These are phyloP conservation scores for Vitis hybrid DNA, from an alignment of 177 flowering plant genomes.

Conservation along the genomic window DNA sequence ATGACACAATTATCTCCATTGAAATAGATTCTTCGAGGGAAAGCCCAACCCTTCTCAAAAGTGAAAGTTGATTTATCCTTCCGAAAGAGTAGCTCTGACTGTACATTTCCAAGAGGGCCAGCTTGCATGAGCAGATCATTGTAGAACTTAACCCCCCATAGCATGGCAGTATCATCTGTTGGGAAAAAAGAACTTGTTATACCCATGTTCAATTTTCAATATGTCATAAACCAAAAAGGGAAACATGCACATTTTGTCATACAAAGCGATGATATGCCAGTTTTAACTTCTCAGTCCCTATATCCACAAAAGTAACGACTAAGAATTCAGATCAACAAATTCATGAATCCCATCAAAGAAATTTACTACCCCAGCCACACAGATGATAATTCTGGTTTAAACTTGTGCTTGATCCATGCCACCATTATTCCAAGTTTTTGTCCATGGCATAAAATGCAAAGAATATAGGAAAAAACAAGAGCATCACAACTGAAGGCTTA, in stretches of 20 bases:
- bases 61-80: slow-evolving; percentile 52
- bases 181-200: background rate
- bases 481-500: background rate
- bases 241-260: background rate
- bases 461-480: background rate
- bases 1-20: slow-evolving; percentile 68
- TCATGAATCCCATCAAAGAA: no score
- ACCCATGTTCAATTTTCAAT: background rate
- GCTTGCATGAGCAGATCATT: slow-evolving; percentile 57
- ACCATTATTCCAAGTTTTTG: background rate
- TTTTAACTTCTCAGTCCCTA: background rate
- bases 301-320: background rate
- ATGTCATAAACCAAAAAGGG: background rate
- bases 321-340: background rate
- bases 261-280: background rate
- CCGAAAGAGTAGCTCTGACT: slow-evolving; percentile 52
- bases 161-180: slow-evolving; percentile 59
- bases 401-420: no score
- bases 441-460: background rate
- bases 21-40: slow-evolving; percentile 55
- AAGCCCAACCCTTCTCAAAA: slow-evolving; percentile 64
- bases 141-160: slow-evolving; percentile 61
- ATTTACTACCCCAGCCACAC: no score
- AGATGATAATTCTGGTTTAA: no score
- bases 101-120: slow-evolving; percentile 57